A percentile compares a stretch with the other conserved stretches of the same genome.
These are phyloP conservation scores for Neoascochyta sp. DNA, from an alignment of 2,329 filamentous ascomycete species.

Conservation along the genomic window DNA sequence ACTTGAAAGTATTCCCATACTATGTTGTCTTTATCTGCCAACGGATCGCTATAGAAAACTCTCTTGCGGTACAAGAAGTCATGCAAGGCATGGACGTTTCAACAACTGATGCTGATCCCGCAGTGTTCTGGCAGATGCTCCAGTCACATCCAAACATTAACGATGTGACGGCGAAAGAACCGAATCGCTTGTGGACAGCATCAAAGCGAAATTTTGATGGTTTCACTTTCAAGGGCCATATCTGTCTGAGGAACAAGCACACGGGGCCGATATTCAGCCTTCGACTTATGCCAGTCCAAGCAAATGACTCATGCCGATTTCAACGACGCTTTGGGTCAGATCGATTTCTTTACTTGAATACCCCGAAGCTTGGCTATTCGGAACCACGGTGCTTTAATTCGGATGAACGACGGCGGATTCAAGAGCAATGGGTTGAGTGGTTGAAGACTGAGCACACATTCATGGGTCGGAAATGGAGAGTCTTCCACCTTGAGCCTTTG, in stretches of 20 bases:
- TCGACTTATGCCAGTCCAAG: slow-evolving; percentile 21
- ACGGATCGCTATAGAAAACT: slow-evolving; percentile 20
- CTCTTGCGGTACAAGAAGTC: slow-evolving; percentile 12
- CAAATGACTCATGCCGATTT: slow-evolving; percentile 35
- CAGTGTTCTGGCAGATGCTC: slow-evolving; percentile 21
- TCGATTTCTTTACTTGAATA: slow-evolving; percentile 42
- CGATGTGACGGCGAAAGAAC: slow-evolving; percentile 8
- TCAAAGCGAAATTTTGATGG: slow-evolving; percentile 19
- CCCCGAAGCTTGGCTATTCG: slow-evolving; percentile 21
- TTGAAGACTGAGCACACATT: slow-evolving; percentile 35
- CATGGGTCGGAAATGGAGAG: slow-evolving; percentile 42
- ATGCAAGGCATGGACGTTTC: slow-evolving; percentile 8
- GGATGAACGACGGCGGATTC: slow-evolving; percentile 13
- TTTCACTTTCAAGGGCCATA: slow-evolving; percentile 33
- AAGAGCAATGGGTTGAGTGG: slow-evolving; percentile 34
- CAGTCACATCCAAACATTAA: slow-evolving; percentile 1
- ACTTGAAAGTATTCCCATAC: slow-evolving; percentile 22
- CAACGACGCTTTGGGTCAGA: slow-evolving; percentile 39
- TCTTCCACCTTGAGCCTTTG: slow-evolving; percentile 38
- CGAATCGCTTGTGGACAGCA: slow-evolving; percentile 25
- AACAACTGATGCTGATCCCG: slow-evolving; percentile 7
- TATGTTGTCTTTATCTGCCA: slow-evolving; percentile 34
- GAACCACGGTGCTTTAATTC: slow-evolving; percentile 4
- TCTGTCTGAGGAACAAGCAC: slow-evolving; percentile 16
- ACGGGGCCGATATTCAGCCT: slow-evolving; percentile 24